Evolutionary conservation across 495 filamentous ascomycete species (phyloP).

Genomic region (Annulohypoxylon nitens): DNA sequence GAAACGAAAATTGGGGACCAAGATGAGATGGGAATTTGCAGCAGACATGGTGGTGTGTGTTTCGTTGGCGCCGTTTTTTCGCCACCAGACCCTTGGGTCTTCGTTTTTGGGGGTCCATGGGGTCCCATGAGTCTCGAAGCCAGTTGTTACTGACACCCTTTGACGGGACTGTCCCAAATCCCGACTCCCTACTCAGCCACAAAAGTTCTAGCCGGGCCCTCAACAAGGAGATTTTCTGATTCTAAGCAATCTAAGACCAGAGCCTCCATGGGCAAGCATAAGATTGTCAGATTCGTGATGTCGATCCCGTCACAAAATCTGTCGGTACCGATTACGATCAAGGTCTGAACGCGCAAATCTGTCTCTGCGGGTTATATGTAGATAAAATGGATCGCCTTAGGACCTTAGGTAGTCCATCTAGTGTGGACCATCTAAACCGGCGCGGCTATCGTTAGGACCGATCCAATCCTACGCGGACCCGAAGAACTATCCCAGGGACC

Average conservation of each 20-base stretch:
- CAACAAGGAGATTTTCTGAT: slow-evolving; percentile 32
- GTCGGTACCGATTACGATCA: slow-evolving; percentile 28
- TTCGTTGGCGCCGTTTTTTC: slow-evolving; percentile 52
- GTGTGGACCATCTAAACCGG: slow-evolving; percentile 17
- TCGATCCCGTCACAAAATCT: slow-evolving; percentile 40
- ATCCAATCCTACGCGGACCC: slow-evolving; percentile 27
- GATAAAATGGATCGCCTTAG: not conserved
- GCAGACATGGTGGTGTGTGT: slow-evolving; percentile 44
- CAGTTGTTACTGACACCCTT: slow-evolving; percentile 28
- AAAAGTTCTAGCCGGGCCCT: slow-evolving; percentile 52
- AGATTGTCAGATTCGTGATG: slow-evolving; percentile 42
- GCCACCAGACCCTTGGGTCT: slow-evolving; percentile 52
- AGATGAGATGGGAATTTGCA: slow-evolving; percentile 46
- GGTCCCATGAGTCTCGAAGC: slow-evolving; percentile 40
- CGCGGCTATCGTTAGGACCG: slow-evolving; percentile 27
- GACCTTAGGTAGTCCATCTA: too few species aligned
- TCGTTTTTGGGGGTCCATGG: slow-evolving; percentile 50
- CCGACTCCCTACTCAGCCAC: slow-evolving; percentile 49
- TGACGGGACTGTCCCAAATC: slow-evolving; percentile 35
- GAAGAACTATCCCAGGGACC: slow-evolving; percentile 30
- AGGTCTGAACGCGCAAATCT: slow-evolving; percentile 33
- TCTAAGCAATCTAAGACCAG: slow-evolving; percentile 9
- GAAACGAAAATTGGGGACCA: slow-evolving; percentile 50
- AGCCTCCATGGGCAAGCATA: slow-evolving; percentile 32
- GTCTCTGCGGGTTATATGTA: not conserved